These are phyloP conservation scores for Endoconidiophora polonica DNA, from an alignment of 2,329 filamentous ascomycete species.

Conservation along the genomic window DNA sequence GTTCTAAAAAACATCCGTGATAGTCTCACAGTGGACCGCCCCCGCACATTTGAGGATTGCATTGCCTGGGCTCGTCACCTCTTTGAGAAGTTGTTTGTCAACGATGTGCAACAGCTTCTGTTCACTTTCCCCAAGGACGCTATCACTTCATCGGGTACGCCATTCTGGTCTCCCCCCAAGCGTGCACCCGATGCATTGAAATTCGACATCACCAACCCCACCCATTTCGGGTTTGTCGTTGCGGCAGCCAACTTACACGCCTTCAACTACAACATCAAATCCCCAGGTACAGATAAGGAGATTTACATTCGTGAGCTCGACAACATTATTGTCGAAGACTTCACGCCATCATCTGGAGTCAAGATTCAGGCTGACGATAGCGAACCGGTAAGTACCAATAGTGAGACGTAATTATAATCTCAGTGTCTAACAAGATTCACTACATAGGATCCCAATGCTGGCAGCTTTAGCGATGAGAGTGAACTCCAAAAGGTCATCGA, in stretches of 20 bases:
- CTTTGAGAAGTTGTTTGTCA: constrained; percentile 95
- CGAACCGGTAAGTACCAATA: constrained; percentile 48
- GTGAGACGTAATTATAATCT: neutral
- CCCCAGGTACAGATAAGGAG: constrained; percentile 51
- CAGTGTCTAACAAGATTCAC: too few species aligned
- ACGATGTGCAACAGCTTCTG: constrained; percentile 84
- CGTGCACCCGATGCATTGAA: constrained; percentile 82
- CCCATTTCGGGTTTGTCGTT: constrained; percentile 76
- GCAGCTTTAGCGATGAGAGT: constrained; percentile 52
- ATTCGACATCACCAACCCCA: constrained; percentile 70
- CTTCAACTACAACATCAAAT: constrained; percentile 94
- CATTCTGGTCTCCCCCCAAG: constrained; percentile 97
- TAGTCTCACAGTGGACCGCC: constrained; percentile 81
- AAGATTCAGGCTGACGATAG: constrained; percentile 96
- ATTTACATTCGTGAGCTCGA: constrained; percentile 70
- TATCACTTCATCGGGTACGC: constrained; percentile 69
- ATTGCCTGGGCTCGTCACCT: constrained; percentile 86
- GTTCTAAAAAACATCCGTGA: constrained; percentile 81
- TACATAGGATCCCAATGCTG: constrained; percentile 60
- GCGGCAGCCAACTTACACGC: constrained; percentile 84
- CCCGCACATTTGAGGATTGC: constrained; percentile 85
- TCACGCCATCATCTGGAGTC: constrained; percentile 72
- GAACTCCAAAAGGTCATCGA: constrained; percentile 57
- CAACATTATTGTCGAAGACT: constrained; percentile 90
- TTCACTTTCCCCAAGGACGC: constrained; percentile 97